Conservation (phyloP, 2,329 filamentous ascomycete genomes). For the Penicillium sp. region DNA sequence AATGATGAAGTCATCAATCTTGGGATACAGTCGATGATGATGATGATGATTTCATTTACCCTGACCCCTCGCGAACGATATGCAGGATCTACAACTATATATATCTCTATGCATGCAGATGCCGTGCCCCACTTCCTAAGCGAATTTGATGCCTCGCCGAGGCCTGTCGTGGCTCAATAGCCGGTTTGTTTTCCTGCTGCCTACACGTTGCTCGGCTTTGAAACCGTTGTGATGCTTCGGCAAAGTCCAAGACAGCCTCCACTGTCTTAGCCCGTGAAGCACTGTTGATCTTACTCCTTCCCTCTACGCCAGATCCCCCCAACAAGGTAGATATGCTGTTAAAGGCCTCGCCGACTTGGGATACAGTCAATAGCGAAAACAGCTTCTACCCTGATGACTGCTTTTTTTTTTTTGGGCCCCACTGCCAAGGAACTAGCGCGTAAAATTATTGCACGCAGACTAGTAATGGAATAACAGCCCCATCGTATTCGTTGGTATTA, state of each 20-base stretch:
- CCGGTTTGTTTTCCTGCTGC: conserved; percentile 5
- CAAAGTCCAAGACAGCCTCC: conserved; percentile 5
- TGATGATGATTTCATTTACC: background rate
- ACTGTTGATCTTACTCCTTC: conserved; percentile 3
- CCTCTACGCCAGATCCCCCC: conserved; percentile 17
- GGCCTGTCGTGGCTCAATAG: conserved; percentile 18
- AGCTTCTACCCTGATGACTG: background rate
- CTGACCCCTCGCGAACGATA: conserved; percentile 8
- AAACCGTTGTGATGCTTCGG: conserved; percentile 3
- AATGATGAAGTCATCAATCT: too few species aligned
- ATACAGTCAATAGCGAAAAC: conserved; percentile 2
- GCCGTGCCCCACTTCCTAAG: conserved; percentile 19
- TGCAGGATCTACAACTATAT: conserved; percentile 14
- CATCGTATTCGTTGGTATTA: too few species aligned
- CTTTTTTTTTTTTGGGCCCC: conserved; percentile 13
- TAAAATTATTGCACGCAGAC: too few species aligned
- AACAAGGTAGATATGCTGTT: conserved; percentile 24
- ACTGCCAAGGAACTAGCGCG: background rate
- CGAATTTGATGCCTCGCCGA: conserved; percentile 24
- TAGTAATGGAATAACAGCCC: too few species aligned
- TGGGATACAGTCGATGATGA: too few species aligned
- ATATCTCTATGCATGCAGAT: conserved; percentile 12
- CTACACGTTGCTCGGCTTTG: conserved; percentile 10
- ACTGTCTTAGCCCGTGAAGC: conserved; percentile 1
- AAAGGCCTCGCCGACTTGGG: conserved; percentile 21